Evolutionary conservation across 2,329 filamentous ascomycete genomes (phyloP).

Genomic region (Fusarium sp.): DNA sequence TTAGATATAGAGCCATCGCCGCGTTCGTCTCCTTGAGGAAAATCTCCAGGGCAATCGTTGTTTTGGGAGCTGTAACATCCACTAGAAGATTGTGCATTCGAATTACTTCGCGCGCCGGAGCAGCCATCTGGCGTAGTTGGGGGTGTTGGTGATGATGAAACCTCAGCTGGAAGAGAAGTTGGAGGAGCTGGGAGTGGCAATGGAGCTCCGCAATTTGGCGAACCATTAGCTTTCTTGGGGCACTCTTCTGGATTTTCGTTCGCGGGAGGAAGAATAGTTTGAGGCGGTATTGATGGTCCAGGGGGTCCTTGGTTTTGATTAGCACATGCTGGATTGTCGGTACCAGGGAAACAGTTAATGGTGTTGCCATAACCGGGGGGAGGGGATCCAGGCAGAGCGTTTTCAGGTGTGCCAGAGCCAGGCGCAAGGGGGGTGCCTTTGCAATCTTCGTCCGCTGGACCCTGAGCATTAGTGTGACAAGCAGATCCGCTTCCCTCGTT

Average conservation of each 20-base stretch:
- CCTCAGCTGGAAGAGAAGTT: neutral
- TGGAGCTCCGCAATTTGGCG: neutral
- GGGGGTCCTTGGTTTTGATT: slow-evolving; percentile 3
- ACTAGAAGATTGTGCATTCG: neutral
- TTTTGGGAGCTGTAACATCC: neutral
- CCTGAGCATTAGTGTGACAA: neutral
- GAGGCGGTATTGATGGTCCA: neutral
- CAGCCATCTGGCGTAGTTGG: slow-evolving; percentile 2
- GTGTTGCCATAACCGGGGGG: neutral
- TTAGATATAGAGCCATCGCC: neutral
- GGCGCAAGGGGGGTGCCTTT: neutral
- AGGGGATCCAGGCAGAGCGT: neutral
- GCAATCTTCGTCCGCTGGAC: slow-evolving; percentile 16
- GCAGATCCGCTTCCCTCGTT: neutral
- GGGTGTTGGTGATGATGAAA: slow-evolving; percentile 8
- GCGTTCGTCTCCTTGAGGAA: neutral
- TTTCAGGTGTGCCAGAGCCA: neutral
- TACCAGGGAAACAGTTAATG: slow-evolving; percentile 8
- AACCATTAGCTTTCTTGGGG: neutral
- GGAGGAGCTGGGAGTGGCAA: slow-evolving; percentile 4
- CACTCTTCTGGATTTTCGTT: neutral
- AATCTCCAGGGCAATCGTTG: neutral
- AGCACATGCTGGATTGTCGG: slow-evolving; percentile 14
- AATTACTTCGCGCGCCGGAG: too few relatives aligned
- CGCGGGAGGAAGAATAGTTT: neutral